Percentiles rank a stretch among this genome's conserved stretches.
These are phyloP conservation scores for Crassisporium funariophilum DNA, from an alignment of 768 basidiomycete species.

Conservation along the genomic window DNA sequence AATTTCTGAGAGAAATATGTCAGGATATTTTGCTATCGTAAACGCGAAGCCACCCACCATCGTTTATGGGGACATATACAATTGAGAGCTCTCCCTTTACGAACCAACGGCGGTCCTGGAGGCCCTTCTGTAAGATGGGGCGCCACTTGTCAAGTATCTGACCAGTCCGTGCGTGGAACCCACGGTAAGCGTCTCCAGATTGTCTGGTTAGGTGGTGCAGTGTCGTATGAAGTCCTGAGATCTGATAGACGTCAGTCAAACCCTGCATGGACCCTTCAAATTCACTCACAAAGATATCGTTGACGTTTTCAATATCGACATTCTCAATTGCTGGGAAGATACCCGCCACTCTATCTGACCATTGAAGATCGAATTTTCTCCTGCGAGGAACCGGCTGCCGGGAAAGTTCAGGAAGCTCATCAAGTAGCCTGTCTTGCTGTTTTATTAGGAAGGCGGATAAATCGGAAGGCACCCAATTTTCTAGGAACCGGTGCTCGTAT, in stretches of 20 bases:
- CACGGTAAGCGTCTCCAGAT: conserved; percentile 6
- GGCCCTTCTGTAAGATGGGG: conserved; percentile 11
- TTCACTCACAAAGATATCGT: conserved; percentile 13
- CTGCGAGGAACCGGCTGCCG: not conserved
- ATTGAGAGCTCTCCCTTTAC: conserved; percentile 14
- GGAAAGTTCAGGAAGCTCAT: conserved; percentile 7
- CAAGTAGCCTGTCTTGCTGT: conserved; percentile 6
- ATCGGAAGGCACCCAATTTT: conserved; percentile 6
- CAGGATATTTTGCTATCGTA: too few species aligned
- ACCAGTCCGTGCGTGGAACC: conserved; percentile 10
- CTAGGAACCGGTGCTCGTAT: conserved; percentile 11
- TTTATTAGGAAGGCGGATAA: not conserved
- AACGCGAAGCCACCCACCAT: conserved; percentile 9
- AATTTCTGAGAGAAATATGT: not conserved
- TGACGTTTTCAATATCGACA: conserved; percentile 1
- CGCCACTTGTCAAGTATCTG: conserved; percentile 20
- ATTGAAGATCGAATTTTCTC: conserved; percentile 3
- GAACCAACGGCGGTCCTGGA: conserved; percentile 19
- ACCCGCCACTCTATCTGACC: conserved; percentile 8
- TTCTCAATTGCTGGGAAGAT: conserved; percentile 11
- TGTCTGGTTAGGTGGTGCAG: not conserved
- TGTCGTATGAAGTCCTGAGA: conserved; percentile 1
- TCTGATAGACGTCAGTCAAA: not conserved
- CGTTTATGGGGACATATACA: conserved; percentile 18
- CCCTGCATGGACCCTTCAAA: not conserved